Evolutionary conservation across 768 basidiomycete species (phyloP).

Genomic region (Lactarius tabidus): DNA sequence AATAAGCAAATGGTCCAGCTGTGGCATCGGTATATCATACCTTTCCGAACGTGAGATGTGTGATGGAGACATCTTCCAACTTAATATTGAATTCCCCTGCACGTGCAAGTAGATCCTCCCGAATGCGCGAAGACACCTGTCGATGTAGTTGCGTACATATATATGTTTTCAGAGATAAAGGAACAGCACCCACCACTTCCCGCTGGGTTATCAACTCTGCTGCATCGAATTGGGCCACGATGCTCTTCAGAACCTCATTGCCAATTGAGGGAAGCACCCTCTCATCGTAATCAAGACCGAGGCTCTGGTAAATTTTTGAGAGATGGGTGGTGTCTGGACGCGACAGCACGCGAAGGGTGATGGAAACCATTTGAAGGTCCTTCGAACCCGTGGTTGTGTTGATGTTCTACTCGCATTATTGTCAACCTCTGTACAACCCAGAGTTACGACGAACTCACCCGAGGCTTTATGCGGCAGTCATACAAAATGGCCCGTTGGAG

Average conservation of each 20-base stretch:
- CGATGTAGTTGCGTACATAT: neutral
- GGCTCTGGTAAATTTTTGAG: constrained; percentile 88
- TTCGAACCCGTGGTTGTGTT: constrained; percentile 99
- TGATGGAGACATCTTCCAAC: constrained; percentile 96
- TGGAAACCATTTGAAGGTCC: constrained; percentile 97
- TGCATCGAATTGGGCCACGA: constrained; percentile 97
- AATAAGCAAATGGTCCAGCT: constrained; percentile 8
- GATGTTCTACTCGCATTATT: constrained; percentile 63
- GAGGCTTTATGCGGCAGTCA: constrained; percentile 95
- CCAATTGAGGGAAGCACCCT: constrained; percentile 96
- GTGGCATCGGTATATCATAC: constrained; percentile 35
- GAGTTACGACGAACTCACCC: constrained; percentile 47
- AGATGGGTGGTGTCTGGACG: constrained; percentile 87
- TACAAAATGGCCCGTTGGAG: constrained; percentile 94
- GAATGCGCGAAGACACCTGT: constrained; percentile 86
- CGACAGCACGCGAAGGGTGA: constrained; percentile 93
- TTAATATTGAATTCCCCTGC: constrained; percentile 95
- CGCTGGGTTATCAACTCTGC: constrained; percentile 96
- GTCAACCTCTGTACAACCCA: neutral
- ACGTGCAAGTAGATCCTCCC: constrained; percentile 86
- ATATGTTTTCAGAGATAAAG: neutral
- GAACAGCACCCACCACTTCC: constrained; percentile 70
- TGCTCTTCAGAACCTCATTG: constrained; percentile 96
- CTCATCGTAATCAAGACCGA: constrained; percentile 97
- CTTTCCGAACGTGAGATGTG: constrained; percentile 85